Evolutionary conservation across 305 asterid species (phyloP).

Genomic region (Euphrasia arctica): DNA sequence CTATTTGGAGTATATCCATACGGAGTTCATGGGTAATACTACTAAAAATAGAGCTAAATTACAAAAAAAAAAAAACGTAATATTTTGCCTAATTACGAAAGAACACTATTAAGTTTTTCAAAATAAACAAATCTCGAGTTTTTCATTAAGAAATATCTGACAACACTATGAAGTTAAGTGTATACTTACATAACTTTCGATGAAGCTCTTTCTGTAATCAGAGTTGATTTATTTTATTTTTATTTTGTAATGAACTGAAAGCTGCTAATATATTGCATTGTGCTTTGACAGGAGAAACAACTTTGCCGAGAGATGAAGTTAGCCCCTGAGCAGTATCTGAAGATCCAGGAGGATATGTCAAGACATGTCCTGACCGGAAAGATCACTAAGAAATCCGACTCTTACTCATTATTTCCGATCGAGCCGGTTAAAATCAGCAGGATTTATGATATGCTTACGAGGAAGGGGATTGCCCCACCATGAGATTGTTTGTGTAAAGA

Average conservation of each 20-base stretch:
- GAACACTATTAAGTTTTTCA: neutral
- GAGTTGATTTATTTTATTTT: too few relatives aligned
- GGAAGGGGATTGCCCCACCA: constrained; percentile 56
- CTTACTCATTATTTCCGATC: constrained; percentile 57
- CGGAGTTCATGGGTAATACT: too few relatives aligned
- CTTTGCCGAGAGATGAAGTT: constrained; percentile 68
- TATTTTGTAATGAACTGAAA: neutral
- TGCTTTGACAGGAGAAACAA: constrained; percentile 62
- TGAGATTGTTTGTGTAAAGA: constrained; percentile 26
- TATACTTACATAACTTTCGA: too few relatives aligned
- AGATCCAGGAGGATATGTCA: constrained; percentile 62
- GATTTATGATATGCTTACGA: constrained; percentile 69
- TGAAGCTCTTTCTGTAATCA: too few relatives aligned
- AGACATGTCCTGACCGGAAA: constrained; percentile 55
- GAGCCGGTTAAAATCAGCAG: constrained; percentile 66
- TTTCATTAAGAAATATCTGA: too few relatives aligned
- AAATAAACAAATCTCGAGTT: too few relatives aligned
- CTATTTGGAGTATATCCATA: too few relatives aligned
- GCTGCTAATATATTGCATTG: neutral
- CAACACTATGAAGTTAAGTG: neutral
- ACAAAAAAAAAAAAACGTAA: neutral
- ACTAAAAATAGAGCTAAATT: neutral
- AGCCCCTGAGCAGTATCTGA: constrained; percentile 59
- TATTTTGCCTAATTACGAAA: neutral
- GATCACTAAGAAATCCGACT: constrained; percentile 69